These are phyloP conservation scores for Neurospora sp. DNA, from an alignment of 495 filamentous ascomycete genomes.

Conservation along the genomic window DNA sequence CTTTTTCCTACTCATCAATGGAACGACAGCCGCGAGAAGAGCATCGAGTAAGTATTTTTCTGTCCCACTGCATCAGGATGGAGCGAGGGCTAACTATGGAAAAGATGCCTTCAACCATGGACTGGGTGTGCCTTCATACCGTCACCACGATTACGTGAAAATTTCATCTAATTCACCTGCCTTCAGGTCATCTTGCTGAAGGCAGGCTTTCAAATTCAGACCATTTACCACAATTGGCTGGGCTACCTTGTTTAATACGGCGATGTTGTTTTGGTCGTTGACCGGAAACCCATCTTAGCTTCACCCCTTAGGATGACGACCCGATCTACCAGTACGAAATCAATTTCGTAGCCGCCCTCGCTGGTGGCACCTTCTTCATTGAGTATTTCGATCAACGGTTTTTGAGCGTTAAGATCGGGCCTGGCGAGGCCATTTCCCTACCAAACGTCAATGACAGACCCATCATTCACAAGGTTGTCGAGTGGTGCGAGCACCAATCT, in stretches of 20 bases:
- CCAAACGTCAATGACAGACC: slow-evolving; percentile 83
- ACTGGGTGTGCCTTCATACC: too few relatives aligned
- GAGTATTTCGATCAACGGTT: slow-evolving; percentile 97
- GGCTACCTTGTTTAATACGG: slow-evolving; percentile 29
- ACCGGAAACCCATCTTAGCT: slow-evolving; percentile 90
- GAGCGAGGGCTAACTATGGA: not conserved
- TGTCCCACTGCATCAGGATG: not conserved
- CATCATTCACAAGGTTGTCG: slow-evolving; percentile 86
- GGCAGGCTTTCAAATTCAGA: too few relatives aligned
- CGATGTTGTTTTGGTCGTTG: slow-evolving; percentile 93
- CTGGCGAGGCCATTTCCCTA: slow-evolving; percentile 72
- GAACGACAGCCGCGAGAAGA: not conserved
- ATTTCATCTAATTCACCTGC: too few relatives aligned
- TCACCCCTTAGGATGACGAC: slow-evolving; percentile 93
- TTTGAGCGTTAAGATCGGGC: slow-evolving; percentile 79
- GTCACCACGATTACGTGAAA: not conserved
- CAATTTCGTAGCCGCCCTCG: slow-evolving; percentile 88
- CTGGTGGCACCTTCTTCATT: slow-evolving; percentile 75
- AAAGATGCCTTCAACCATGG: not conserved
- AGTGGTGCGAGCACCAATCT: slow-evolving; percentile 74
- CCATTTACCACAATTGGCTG: too few relatives aligned
- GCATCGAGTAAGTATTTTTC: not conserved
- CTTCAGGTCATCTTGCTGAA: too few relatives aligned
- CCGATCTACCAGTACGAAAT: slow-evolving; percentile 91
- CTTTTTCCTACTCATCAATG: not conserved